A percentile compares a stretch with the other conserved stretches of the same genome.
Evolutionary conservation across 176 grass and related monocot species (phyloP).

Genomic region (Canna indica): DNA sequence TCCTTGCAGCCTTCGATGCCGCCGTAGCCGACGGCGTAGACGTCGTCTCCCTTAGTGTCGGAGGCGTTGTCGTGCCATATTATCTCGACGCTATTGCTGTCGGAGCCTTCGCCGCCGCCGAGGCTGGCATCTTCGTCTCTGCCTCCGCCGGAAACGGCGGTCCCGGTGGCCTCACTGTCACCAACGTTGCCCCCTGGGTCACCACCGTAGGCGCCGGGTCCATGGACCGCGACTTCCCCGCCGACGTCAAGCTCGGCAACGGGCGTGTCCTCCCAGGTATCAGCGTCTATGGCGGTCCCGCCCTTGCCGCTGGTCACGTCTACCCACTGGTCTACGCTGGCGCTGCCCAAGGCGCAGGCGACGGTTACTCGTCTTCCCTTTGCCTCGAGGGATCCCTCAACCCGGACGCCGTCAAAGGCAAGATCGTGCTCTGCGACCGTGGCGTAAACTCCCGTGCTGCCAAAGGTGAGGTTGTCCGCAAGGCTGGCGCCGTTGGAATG

Average conservation of each 20-base stretch:
- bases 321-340: slow-evolving; percentile 65
- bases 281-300: slow-evolving; percentile 71
- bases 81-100: slow-evolving; percentile 88
- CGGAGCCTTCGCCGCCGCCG: slow-evolving; percentile 71
- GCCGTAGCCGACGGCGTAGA: slow-evolving; percentile 73
- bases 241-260: slow-evolving; percentile 60
- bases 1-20: slow-evolving; percentile 87
- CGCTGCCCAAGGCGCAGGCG: slow-evolving; percentile 22
- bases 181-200: slow-evolving; percentile 91
- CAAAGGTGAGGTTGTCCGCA: slow-evolving; percentile 75
- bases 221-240: slow-evolving; percentile 90
- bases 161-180: slow-evolving; percentile 64
- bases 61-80: slow-evolving; percentile 79
- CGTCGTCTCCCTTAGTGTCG: slow-evolving; percentile 76
- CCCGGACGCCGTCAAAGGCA: slow-evolving; percentile 34
- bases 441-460: slow-evolving; percentile 73
- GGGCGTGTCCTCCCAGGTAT: slow-evolving; percentile 62
- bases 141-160: slow-evolving; percentile 85
- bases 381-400: slow-evolving; percentile 88
- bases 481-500: slow-evolving; percentile 65
- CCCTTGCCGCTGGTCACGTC: slow-evolving; percentile 42
- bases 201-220: slow-evolving; percentile 79
- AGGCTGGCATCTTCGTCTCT: slow-evolving; percentile 81
- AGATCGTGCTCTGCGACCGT: slow-evolving; percentile 84
- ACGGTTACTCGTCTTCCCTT: slow-evolving; percentile 70